These are phyloP conservation scores for Globisporangium lucens DNA, from an alignment of 352 stramenopile genomes.

Conservation along the genomic window DNA sequence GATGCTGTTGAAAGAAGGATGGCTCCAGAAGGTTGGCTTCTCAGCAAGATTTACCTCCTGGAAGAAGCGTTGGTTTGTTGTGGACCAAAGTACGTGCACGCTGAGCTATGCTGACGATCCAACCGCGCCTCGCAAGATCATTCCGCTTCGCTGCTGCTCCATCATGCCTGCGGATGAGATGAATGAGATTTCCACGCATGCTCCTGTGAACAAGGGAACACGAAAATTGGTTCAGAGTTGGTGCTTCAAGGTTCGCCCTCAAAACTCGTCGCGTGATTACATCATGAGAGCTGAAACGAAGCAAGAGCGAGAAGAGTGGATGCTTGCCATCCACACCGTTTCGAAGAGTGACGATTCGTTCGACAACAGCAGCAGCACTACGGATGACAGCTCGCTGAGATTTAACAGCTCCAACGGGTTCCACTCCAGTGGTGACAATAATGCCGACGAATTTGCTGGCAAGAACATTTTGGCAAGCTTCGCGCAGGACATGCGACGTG, in stretches of 20 bases:
- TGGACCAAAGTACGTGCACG: slow-evolving; percentile 75
- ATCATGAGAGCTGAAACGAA: slow-evolving; percentile 85
- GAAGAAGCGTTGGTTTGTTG: slow-evolving; percentile 73
- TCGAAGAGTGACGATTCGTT: slow-evolving; percentile 49
- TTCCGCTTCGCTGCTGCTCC: slow-evolving; percentile 67
- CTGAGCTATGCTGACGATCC: slow-evolving; percentile 80
- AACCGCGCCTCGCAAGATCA: slow-evolving; percentile 55
- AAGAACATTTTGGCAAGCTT: slow-evolving; percentile 51
- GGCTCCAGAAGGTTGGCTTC: slow-evolving; percentile 80
- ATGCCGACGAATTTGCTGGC: slow-evolving; percentile 45
- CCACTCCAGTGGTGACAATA: slow-evolving; percentile 35
- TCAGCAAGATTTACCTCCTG: slow-evolving; percentile 71
- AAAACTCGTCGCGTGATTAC: slow-evolving; percentile 77
- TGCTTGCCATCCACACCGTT: slow-evolving; percentile 81
- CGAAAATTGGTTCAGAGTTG: slow-evolving; percentile 76
- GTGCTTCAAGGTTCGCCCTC: slow-evolving; percentile 81
- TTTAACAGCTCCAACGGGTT: neutral
- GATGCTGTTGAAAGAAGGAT: slow-evolving; percentile 77
- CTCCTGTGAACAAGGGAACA: slow-evolving; percentile 83
- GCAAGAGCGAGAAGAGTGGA: slow-evolving; percentile 89
- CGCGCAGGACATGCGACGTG: slow-evolving; percentile 42
- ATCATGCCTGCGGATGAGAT: slow-evolving; percentile 77
- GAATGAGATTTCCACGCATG: slow-evolving; percentile 85
- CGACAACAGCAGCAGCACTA: slow-evolving; percentile 35
- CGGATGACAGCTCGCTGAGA: slow-evolving; percentile 20